phyloP scores from a whole-genome alignment of 2,329 filamentous ascomycete genomes.

The Nigrospora sphaerica region DNA sequence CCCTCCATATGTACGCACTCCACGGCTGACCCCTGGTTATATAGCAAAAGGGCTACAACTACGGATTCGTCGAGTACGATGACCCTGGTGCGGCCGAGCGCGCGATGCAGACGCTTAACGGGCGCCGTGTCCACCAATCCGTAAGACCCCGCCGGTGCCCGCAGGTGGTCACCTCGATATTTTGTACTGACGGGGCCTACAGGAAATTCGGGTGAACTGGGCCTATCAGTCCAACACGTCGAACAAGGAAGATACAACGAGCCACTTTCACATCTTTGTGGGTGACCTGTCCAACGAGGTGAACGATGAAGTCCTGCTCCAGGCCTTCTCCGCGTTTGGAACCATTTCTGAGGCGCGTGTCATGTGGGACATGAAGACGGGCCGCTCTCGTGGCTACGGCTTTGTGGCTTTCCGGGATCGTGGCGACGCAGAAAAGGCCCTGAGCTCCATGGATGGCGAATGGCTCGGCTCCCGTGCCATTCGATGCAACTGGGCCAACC shows the following conservation, averaged over 20 bases:
- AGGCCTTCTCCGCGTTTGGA: slow-evolving; percentile 94
- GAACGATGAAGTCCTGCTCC: slow-evolving; percentile 88
- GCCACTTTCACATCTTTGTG: slow-evolving; percentile 98
- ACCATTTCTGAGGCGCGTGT: slow-evolving; percentile 95
- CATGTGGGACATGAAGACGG: slow-evolving; percentile 99
- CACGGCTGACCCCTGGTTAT: slow-evolving; percentile 23
- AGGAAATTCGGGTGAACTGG: slow-evolving; percentile 99
- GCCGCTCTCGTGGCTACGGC: slow-evolving; percentile 91
- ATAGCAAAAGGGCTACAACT: slow-evolving; percentile 94
- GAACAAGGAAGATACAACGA: slow-evolving; percentile 95
- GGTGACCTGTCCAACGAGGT: slow-evolving; percentile 97
- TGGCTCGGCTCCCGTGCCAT: slow-evolving; percentile 98
- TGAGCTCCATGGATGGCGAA: slow-evolving; percentile 97
- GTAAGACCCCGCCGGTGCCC: slow-evolving; percentile 32
- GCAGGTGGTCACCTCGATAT: no score
- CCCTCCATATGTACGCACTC: slow-evolving; percentile 1
- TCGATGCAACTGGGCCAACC: slow-evolving; percentile 99
- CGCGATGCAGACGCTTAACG: slow-evolving; percentile 95
- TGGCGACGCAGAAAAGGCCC: slow-evolving; percentile 85
- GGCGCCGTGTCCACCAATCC: slow-evolving; percentile 88
- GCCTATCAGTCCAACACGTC: slow-evolving; percentile 93
- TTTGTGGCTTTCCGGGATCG: slow-evolving; percentile 97
- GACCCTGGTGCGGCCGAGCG: slow-evolving; percentile 93
- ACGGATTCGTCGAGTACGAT: slow-evolving; percentile 98
- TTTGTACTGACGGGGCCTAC: slow-evolving; percentile 7